Percentiles rank a stretch among this genome's conserved stretches.
Evolutionary conservation across 345 rosid species (phyloP).

Genomic region (Eucalyptus dawsonii): DNA sequence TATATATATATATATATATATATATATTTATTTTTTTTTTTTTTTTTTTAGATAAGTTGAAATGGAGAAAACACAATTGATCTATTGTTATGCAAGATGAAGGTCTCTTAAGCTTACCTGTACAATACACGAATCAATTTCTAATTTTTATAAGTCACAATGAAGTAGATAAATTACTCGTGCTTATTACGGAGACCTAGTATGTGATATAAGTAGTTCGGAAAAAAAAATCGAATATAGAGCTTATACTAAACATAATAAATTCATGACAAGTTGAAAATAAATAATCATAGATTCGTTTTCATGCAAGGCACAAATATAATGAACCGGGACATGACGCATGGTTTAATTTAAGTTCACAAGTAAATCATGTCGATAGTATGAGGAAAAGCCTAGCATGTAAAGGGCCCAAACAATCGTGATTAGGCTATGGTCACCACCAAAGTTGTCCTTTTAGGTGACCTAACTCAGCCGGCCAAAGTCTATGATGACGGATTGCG

Average conservation of each 20-base stretch:
- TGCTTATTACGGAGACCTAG: not conserved
- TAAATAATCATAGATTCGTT: not conserved
- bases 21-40: too few relatives aligned
- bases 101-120: not conserved
- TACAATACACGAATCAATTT: not conserved
- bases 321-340: not conserved
- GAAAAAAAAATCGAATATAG: not conserved
- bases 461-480: not conserved
- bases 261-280: not conserved
- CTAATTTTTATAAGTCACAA: not conserved
- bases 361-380: not conserved
- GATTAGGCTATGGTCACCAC: not conserved
- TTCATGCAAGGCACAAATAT: not conserved
- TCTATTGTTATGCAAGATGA: not conserved
- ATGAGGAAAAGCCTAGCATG: not conserved
- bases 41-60: too few relatives aligned
- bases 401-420: not conserved
- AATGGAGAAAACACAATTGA: too few relatives aligned
- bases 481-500: not conserved
- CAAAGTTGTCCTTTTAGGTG: not conserved
- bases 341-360: not conserved
- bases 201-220: not conserved
- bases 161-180: not conserved
- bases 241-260: not conserved
- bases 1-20: too few relatives aligned